Evolutionary conservation across 768 basidiomycete genomes (phyloP).

Genomic region (Omphalotus guepiniiformis): DNA sequence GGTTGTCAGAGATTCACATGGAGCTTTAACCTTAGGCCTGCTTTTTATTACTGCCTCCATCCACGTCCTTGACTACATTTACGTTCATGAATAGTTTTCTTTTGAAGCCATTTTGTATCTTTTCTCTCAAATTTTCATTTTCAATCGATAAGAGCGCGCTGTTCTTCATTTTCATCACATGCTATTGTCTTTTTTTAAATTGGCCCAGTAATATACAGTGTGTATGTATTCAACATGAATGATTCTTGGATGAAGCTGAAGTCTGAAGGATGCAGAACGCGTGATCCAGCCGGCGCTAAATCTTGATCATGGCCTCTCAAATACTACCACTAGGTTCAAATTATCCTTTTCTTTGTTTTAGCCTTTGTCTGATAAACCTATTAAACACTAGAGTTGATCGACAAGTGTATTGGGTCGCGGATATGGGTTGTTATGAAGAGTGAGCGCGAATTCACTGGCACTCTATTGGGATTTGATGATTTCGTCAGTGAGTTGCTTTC

Average conservation of each 20-base stretch:
- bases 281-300: conserved; percentile 4
- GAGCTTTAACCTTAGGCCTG: no score
- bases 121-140: background rate
- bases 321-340: conserved; percentile 83
- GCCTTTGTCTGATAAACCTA: background rate
- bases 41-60: no score
- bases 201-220: no score
- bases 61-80: no score
- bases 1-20: no score
- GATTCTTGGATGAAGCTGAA: background rate
- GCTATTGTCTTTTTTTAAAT: no score
- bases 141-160: no score
- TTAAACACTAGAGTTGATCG: conserved; percentile 73
- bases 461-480: conserved; percentile 93
- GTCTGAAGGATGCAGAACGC: no score
- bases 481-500: conserved; percentile 85
- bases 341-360: background rate
- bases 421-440: conserved; percentile 99
- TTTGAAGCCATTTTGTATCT: background rate
- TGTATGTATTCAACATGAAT: background rate
- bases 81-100: background rate
- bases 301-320: conserved; percentile 90
- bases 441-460: conserved; percentile 96
- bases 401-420: conserved; percentile 93
- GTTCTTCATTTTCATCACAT: no score